A percentile compares a stretch with the other conserved stretches of the same genome.
Conservation (phyloP, 805 yeast species). For the Lipomyces yamadae region DNA sequence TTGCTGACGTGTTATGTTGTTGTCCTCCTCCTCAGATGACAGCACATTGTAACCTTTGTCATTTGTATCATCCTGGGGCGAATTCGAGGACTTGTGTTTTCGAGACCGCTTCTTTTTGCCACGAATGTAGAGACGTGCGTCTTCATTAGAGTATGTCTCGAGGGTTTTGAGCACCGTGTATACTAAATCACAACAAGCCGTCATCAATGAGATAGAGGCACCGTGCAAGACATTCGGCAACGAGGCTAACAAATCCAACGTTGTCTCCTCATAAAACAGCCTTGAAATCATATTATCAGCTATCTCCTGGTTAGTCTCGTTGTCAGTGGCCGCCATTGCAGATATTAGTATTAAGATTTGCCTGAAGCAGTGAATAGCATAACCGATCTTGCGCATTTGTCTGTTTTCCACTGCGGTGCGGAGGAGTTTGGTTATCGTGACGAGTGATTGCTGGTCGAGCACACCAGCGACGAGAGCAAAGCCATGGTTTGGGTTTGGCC, state of each 20-base stretch:
- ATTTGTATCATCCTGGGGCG: not conserved
- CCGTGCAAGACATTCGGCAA: constrained; percentile 65
- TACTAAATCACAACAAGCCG: constrained; percentile 65
- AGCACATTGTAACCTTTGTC: not conserved
- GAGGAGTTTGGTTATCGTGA: constrained; percentile 55
- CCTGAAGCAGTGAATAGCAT: constrained; percentile 67
- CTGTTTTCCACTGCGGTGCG: constrained; percentile 43
- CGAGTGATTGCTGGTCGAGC: constrained; percentile 64
- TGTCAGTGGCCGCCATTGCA: constrained; percentile 50
- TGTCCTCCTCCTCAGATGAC: constrained; percentile 31
- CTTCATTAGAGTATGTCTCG: constrained; percentile 65
- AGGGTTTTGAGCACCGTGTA: constrained; percentile 69
- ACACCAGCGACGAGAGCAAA: constrained; percentile 51
- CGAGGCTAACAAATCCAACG: constrained; percentile 58
- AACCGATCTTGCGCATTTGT: constrained; percentile 57
- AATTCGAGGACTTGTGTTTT: not conserved
- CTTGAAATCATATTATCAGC: constrained; percentile 66
- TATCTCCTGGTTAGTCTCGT: constrained; percentile 55
- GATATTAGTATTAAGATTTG: constrained; percentile 59
- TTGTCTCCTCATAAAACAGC: constrained; percentile 69
- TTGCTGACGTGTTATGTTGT: constrained; percentile 38
- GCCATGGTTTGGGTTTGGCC: constrained; percentile 28
- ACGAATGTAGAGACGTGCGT: constrained; percentile 56
- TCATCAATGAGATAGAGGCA: constrained; percentile 65
- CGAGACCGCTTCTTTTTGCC: constrained; percentile 45